Evolutionary conservation across 2,329 filamentous ascomycete species (phyloP), one percentile per base, ranked within the genome.

Genomic region (Ascocoryne sarcoides): DNA sequence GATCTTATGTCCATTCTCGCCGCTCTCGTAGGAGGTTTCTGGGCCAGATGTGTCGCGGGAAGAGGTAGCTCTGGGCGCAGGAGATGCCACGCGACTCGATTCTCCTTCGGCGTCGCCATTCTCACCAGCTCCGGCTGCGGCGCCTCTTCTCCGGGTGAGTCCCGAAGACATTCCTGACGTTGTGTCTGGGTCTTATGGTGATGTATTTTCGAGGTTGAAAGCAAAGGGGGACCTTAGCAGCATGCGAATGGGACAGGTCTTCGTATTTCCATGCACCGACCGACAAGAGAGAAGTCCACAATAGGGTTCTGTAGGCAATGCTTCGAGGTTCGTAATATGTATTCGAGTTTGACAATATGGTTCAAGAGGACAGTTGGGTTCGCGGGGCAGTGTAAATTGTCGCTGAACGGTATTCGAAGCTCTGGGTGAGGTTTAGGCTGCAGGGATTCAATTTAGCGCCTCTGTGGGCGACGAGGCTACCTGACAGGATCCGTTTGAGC

Each of bases 1-100:
- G 64, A 98, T 96, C 73, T 93, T 95, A 75, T 96, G 92, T 52
- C 92, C 92, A 68, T 95, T 95, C 66, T 94, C 90, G 63, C 83
- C 75, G 61, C 73, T 88, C 67, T 89, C 84, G 70, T 94, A 96
- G 58, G 84, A 90, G 46, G 92, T 95, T 67, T 81, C 78, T 57
- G 76, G 77, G 49, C 62, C 68, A 58, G 56, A 67, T 57, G 76
- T 74, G 59, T 73, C 73, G 56, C 62, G 65, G 45, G 71, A 64
- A 33, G 70, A 71, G 57, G 76, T 70, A 69, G 77, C 65, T 69
- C 77, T 71, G 47, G 79, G 75, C 43, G 70, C 69, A 29, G 80
- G 79, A 36, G 79, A 82, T 56, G 73, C 70, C 53, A 84, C 79
- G 58, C 81, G 72, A 66, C 73, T 77, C 56, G 71, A 67, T 54